phyloP scores from a whole-genome alignment of 1,284 basidiomycete genomes.

The Ceratobasidium sp. region DNA sequence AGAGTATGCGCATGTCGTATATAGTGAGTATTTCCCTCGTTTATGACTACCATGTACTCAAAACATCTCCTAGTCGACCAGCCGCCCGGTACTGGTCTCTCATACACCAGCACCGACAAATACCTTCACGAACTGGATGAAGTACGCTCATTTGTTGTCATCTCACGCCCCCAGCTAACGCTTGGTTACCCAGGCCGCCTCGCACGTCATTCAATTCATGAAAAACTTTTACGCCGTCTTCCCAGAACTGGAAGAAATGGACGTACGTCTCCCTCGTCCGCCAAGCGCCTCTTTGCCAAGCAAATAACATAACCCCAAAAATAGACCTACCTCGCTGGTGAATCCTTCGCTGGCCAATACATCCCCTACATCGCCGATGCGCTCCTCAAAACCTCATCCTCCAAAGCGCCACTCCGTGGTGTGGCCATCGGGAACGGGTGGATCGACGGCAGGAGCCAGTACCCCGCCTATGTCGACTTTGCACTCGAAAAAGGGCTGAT shows the following conservation, averaged over 20 bases:
- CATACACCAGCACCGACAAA: conserved; percentile 85
- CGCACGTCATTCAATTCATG: conserved; percentile 86
- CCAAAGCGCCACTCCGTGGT: conserved; percentile 72
- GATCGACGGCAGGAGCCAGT: conserved; percentile 92
- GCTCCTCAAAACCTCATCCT: conserved; percentile 71
- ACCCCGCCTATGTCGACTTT: conserved; percentile 90
- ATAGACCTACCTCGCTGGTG: conserved; percentile 91
- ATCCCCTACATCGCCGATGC: conserved; percentile 95
- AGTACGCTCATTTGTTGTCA: conserved; percentile 58
- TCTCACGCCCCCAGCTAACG: conserved; percentile 30
- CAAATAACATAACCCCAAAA: conserved; percentile 9
- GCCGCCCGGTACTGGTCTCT: conserved; percentile 95
- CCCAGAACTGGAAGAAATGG: conserved; percentile 84
- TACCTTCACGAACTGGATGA: conserved; percentile 84
- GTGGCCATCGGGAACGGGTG: conserved; percentile 96
- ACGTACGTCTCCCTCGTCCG: conserved; percentile 67
- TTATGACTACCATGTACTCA: conserved; percentile 8
- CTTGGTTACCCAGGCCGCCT: conserved; percentile 67
- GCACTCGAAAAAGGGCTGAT: conserved; percentile 83
- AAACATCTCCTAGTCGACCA: conserved; percentile 79
- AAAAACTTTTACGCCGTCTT: conserved; percentile 90
- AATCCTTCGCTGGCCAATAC: conserved; percentile 99
- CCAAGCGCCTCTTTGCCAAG: conserved; percentile 32
- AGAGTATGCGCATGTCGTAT: conserved; percentile 97
- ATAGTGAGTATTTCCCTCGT: conserved; percentile 65